Evolutionary conservation across 495 filamentous ascomycete species (phyloP), one percentile per base, ranked within the genome.

Genomic region (Neurospora sp.): DNA sequence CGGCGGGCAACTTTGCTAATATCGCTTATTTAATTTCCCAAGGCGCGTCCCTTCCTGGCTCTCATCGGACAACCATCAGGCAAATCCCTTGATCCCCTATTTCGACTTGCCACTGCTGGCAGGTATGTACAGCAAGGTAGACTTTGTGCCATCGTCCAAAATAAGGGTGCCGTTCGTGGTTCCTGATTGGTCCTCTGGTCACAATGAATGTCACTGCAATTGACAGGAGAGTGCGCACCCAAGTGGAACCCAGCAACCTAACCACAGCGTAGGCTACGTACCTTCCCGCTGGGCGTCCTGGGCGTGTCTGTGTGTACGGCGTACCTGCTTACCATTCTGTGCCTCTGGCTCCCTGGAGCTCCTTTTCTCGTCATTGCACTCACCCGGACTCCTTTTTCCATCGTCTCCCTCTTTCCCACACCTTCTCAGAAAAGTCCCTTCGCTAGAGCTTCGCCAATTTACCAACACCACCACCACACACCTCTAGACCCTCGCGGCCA

Each of bases 21-120:
- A 73, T 83, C 81, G 81, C 79, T 83, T 83, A 80, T 72, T 75
- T 80, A 76, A 81, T 83, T 81, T 82, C 79, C 78, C 73, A 66
- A 42, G 42, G 39, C 35, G 20, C 70, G 39, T 41, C 31, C 38
- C 69, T 69, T 27, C 69, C 18, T 62, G 54, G 54, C 23, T 31
- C 54, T 8, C 54, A 42, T 71, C 23, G 54, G 39, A 73, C 35
- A 66, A 37, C 66, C 62, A 41, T 35, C 31, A 39, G 66, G 66
- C n/a, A n/a, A 42, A 70, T 20, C 27, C 37, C 41, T 39, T 69
- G 39, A 37, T 73, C 27, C 14, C 39, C 72, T 72, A 72, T 39
- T 35, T 35, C 41, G n/a, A 72, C 69, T 71, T 41, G 40, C 35
- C 35, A 35, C 35, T 35, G 35, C 35, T 35, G 35, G 35, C 35